Base-by-base conservation (phyloP, 495 filamentous ascomycete genomes). In the Bacidia rubella region DNA sequence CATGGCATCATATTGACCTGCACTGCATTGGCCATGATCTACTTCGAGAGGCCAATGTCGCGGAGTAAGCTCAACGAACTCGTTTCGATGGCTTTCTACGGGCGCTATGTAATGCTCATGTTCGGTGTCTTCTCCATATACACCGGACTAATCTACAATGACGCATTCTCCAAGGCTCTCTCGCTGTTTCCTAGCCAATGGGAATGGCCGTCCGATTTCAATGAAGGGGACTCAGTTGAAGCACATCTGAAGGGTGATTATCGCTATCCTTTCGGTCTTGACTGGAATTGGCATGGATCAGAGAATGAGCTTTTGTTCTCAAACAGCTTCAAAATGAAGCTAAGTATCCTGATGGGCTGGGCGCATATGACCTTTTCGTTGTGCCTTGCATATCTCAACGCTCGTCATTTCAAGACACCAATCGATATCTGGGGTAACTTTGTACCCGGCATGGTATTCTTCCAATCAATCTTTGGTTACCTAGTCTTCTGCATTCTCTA, bases 301-400 rank as follows among this genome's bases (percentile, higher is more conserved):
- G 90, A 95, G 51, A 99, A 99, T 64, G 82, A 89, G 50, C 70
- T 99, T 25, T 74, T 97, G 21, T 99, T 97, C 71, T 79, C 77
- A 57, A 97, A 99, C 82, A 90, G 85, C 68, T 88, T 90, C 78
- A 99, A 99, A 80, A 97, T 99, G 92, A 99, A 99, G 75, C 84
- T 98, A 65, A 89, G 85, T 73, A 93, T 99, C 62, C 72, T 96
- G 53, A 72, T 99, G 59, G 92, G 92, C 47, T 99, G 92, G 92
- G 76, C 77, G 55, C 90, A 97, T 68, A 78, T 80, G 68, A 68
- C 77, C 66, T 46, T 12, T 42, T 95, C 93, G 38, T 80, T 99
- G 53, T 87, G 85, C 72, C 80, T 94, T 56, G 86, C 93, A 35
- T 88, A 85, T 64, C 75, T 94, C 73, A 99, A 99, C 59, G 87